phyloP scores from a whole-genome alignment of 345 rosid species.

The Pistacia atlantica region DNA sequence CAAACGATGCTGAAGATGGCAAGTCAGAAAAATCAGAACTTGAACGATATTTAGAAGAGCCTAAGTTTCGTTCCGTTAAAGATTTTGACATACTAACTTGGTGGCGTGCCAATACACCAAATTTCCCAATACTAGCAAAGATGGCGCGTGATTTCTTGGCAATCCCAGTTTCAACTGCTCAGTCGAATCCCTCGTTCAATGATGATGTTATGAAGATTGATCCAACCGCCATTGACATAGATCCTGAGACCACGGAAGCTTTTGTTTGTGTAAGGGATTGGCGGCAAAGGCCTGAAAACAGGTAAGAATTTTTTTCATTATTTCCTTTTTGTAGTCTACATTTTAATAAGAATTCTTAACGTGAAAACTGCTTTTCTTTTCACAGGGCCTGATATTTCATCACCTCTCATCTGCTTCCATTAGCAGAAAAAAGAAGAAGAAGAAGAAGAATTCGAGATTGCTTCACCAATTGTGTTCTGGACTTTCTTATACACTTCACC shows the following conservation, averaged over 20 bases:
- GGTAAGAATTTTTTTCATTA: too few species aligned
- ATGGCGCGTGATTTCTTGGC: constrained; percentile 19
- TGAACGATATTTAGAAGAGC: constrained; percentile 8
- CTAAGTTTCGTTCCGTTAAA: not conserved
- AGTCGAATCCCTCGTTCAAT: not conserved
- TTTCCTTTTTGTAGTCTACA: too few species aligned
- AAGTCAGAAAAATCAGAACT: not conserved
- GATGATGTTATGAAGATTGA: not conserved
- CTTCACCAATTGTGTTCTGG: too few species aligned
- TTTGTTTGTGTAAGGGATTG: not conserved
- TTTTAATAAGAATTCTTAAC: too few species aligned
- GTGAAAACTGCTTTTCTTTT: too few species aligned
- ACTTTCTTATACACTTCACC: too few species aligned
- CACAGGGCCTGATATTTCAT: too few species aligned
- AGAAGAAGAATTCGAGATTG: too few species aligned
- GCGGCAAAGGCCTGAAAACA: not conserved
- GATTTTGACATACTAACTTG: constrained; percentile 15
- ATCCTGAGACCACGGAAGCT: not conserved
- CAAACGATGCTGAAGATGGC: not conserved
- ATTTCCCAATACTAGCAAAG: constrained; percentile 10
- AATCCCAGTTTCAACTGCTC: not conserved
- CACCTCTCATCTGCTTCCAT: too few species aligned
- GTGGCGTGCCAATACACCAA: constrained; percentile 15
- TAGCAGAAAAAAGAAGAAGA: too few species aligned
- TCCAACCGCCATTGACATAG: not conserved